Percentiles rank a stretch among this genome's conserved stretches.
phyloP scores from a whole-genome alignment of 768 basidiomycete species.

The Trametes punicea region DNA sequence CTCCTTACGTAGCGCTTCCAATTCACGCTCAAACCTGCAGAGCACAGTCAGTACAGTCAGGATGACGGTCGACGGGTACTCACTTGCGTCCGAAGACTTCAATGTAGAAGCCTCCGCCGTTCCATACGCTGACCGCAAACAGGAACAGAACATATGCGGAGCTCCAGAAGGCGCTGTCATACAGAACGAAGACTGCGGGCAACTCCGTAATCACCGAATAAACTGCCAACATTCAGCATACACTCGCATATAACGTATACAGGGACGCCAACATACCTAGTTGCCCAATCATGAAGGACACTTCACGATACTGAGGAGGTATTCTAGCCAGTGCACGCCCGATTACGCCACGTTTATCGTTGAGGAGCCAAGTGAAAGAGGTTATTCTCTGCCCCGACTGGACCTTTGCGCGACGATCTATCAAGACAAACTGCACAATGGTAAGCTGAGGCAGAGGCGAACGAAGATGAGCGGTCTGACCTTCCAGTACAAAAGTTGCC shows the following conservation, averaged over 20 bases:
- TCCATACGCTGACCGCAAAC: slow-evolving; percentile 90
- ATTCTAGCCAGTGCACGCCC: slow-evolving; percentile 65
- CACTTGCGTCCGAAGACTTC: slow-evolving; percentile 97
- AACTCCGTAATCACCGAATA: slow-evolving; percentile 86
- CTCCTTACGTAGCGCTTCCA: slow-evolving; percentile 88
- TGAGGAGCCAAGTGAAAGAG: slow-evolving; percentile 83
- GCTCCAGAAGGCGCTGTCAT: slow-evolving; percentile 77
- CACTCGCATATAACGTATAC: background rate
- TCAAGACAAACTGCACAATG: slow-evolving; percentile 69
- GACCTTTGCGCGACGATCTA: slow-evolving; percentile 87
- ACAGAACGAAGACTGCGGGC: slow-evolving; percentile 80
- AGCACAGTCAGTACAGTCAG: slow-evolving; percentile 8
- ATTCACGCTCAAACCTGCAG: slow-evolving; percentile 83
- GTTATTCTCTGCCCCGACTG: slow-evolving; percentile 89
- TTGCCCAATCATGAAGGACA: slow-evolving; percentile 83
- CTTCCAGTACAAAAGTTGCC: slow-evolving; percentile 96
- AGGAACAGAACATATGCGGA: slow-evolving; percentile 73
- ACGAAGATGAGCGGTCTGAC: slow-evolving; percentile 31
- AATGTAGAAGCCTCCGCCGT: slow-evolving; percentile 93
- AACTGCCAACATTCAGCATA: slow-evolving; percentile 40
- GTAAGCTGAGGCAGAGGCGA: background rate
- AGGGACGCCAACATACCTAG: slow-evolving; percentile 45
- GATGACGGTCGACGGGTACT: slow-evolving; percentile 25
- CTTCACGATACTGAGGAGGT: slow-evolving; percentile 58
- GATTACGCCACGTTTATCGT: slow-evolving; percentile 83